These are phyloP conservation scores for Colletotrichum plurivorum DNA, from an alignment of 2,329 filamentous ascomycete genomes.

Conservation along the genomic window DNA sequence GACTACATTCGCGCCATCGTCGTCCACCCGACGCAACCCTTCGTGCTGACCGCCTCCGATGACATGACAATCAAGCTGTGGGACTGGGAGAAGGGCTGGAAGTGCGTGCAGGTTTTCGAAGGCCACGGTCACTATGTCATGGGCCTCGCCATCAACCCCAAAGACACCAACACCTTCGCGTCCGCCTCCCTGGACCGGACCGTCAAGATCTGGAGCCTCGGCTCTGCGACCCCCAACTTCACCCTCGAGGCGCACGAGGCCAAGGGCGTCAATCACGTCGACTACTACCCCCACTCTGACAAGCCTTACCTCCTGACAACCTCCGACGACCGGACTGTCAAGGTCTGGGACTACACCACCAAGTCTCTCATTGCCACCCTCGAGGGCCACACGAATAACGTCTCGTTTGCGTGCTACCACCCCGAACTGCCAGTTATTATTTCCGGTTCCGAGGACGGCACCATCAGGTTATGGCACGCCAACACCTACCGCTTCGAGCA, in stretches of 20 bases:
- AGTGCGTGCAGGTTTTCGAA: slow-evolving; percentile 96
- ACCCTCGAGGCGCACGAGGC: slow-evolving; percentile 97
- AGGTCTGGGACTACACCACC: slow-evolving; percentile 99
- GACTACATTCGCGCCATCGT: slow-evolving; percentile 98
- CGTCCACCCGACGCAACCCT: slow-evolving; percentile 95
- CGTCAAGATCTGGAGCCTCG: slow-evolving; percentile 98
- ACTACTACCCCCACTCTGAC: slow-evolving; percentile 84
- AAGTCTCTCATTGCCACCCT: slow-evolving; percentile 97
- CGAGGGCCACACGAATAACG: slow-evolving; percentile 97
- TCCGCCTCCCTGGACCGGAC: slow-evolving; percentile 96
- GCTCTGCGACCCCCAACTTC: slow-evolving; percentile 94
- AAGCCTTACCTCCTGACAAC: slow-evolving; percentile 94
- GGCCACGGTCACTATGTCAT: slow-evolving; percentile 98
- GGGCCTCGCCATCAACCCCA: slow-evolving; percentile 97
- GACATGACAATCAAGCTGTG: slow-evolving; percentile 99
- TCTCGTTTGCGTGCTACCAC: slow-evolving; percentile 98
- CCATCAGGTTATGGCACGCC: slow-evolving; percentile 98
- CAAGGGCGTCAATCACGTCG: slow-evolving; percentile 98
- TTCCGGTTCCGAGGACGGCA: slow-evolving; percentile 97
- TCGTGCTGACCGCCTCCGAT: slow-evolving; percentile 95
- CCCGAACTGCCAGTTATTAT: slow-evolving; percentile 97
- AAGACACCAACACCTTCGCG: slow-evolving; percentile 92
- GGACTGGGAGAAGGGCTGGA: slow-evolving; percentile 99
- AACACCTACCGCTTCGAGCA: slow-evolving; percentile 98
- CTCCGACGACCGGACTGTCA: slow-evolving; percentile 85